Conservation (phyloP, 2,329 filamentous ascomycete species). For the Beauveria sp. region DNA sequence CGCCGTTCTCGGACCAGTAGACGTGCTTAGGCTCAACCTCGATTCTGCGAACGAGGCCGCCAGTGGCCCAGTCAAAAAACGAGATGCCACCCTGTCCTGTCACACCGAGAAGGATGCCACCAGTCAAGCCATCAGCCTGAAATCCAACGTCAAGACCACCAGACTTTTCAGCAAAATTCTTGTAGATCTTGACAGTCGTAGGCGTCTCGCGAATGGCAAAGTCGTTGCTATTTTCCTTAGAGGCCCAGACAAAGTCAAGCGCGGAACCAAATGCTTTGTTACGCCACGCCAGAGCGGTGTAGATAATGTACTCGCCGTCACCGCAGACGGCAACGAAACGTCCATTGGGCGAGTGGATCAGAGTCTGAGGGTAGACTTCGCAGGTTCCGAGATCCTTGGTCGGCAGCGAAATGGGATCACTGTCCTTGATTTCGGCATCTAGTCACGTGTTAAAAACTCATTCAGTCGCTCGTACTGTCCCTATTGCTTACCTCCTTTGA, state of each 20-base stretch:
- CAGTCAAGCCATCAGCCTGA: conserved; percentile 84
- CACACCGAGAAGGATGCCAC: conserved; percentile 85
- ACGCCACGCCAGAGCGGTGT: conserved; percentile 90
- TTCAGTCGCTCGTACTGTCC: neutral
- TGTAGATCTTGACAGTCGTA: conserved; percentile 93
- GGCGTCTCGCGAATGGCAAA: conserved; percentile 93
- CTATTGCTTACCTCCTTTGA: conserved; percentile 61
- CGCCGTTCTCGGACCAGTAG: conserved; percentile 96
- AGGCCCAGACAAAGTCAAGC: conserved; percentile 93
- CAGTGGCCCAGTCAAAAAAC: conserved; percentile 93
- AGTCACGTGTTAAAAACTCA: conserved; percentile 20
- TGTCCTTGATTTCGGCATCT: conserved; percentile 81
- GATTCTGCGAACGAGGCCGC: conserved; percentile 82
- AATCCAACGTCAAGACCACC: conserved; percentile 91
- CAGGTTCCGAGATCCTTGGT: conserved; percentile 94
- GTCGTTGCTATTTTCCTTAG: conserved; percentile 96
- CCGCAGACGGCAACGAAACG: conserved; percentile 76
- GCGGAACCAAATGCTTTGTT: conserved; percentile 97
- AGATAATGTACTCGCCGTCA: conserved; percentile 98
- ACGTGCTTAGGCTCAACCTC: conserved; percentile 72
- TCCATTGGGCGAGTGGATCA: conserved; percentile 93
- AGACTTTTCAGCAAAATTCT: conserved; percentile 90
- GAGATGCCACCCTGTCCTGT: conserved; percentile 92
- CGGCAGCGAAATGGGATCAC: conserved; percentile 73
- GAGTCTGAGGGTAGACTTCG: conserved; percentile 91